Conservation (phyloP, 2,329 filamentous ascomycete genomes). For the Diplodia corticola region DNA sequence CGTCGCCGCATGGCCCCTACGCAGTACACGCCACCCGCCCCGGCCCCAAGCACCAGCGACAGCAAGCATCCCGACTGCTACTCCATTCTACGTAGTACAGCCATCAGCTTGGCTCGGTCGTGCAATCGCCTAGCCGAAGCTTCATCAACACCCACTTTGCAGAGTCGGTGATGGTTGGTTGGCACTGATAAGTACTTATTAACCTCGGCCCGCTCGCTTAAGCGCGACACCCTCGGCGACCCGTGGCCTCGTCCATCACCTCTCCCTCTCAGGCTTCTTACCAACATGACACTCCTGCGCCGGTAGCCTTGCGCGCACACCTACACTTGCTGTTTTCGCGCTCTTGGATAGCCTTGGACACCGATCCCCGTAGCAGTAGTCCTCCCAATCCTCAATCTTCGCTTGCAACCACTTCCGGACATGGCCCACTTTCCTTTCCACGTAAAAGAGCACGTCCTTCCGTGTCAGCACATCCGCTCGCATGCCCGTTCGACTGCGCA, state of each 20-base stretch:
- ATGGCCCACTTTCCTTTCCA: constrained; percentile 61
- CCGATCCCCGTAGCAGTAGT: neutral
- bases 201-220: constrained; percentile 26
- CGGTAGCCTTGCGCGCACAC: neutral
- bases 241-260: constrained; percentile 25
- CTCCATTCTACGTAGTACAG: neutral
- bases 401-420: constrained; percentile 35
- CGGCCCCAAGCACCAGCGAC: too few relatives aligned
- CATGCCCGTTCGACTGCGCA: constrained; percentile 72
- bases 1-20: too few relatives aligned
- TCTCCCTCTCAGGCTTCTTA: neutral
- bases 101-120: neutral
- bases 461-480: constrained; percentile 77
- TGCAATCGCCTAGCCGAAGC: neutral
- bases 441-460: constrained; percentile 69
- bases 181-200: neutral
- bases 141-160: neutral
- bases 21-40: too few relatives aligned
- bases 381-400: neutral
- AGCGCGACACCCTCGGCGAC: neutral
- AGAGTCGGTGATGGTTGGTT: neutral
- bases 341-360: neutral
- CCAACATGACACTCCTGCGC: neutral
- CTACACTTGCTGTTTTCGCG: neutral
- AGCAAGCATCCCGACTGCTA: too few relatives aligned